Percentiles rank a stretch among this genome's conserved stretches.
These are phyloP conservation scores for Calocybe cyanea DNA, from an alignment of 768 basidiomycete species.

Conservation along the genomic window DNA sequence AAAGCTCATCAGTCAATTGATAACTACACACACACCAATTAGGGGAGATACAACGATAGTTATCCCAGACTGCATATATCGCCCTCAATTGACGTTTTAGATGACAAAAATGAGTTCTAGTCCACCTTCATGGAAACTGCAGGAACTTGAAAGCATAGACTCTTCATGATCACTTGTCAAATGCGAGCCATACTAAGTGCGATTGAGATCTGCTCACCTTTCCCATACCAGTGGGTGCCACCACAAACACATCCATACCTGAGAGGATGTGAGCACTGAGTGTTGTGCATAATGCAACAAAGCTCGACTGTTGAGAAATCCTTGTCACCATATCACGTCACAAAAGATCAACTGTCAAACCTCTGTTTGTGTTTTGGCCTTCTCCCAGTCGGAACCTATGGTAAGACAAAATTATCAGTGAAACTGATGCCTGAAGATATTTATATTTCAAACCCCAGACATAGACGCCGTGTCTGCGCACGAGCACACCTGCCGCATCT, in stretches of 20 bases:
- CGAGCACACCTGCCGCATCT: constrained; percentile 73
- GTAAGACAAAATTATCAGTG: background rate
- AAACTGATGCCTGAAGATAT: background rate
- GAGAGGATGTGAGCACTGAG: background rate
- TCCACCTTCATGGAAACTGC: constrained; percentile 60
- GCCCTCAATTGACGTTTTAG: background rate
- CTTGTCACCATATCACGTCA: constrained; percentile 7
- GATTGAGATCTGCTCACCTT: constrained; percentile 45
- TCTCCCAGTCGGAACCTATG: constrained; percentile 71
- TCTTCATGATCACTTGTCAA: constrained; percentile 35
- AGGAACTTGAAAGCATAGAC: constrained; percentile 83
- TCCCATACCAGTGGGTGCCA: constrained; percentile 88
- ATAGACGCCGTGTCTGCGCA: constrained; percentile 77
- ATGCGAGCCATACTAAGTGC: background rate
- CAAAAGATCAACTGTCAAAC: constrained; percentile 26
- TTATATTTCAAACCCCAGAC: constrained; percentile 72
- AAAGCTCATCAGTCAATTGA: background rate
- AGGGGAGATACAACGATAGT: constrained; percentile 78
- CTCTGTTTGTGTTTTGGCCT: constrained; percentile 87
- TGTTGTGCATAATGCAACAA: background rate
- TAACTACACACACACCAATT: constrained; percentile 43
- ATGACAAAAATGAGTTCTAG: background rate
- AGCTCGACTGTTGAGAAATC: background rate
- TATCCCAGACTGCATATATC: constrained; percentile 49
- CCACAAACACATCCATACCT: constrained; percentile 74